A percentile compares a stretch with the other conserved stretches of the same genome.
Conservation (phyloP, 2,329 filamentous ascomycete genomes). For the Orbilia javanica region DNA sequence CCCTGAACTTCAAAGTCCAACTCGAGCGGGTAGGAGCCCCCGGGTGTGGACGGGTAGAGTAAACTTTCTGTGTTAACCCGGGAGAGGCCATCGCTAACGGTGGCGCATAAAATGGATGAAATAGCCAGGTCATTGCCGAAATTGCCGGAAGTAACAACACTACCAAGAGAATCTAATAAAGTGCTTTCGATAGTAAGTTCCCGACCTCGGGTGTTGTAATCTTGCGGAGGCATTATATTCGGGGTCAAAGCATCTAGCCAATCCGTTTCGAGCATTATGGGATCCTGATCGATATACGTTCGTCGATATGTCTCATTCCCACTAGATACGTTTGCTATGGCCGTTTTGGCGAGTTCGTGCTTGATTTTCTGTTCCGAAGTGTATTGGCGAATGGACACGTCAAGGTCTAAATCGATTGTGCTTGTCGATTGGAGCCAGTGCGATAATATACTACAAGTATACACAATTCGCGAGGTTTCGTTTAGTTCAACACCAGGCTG, state of each 20-base stretch:
- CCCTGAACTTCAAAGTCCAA: constrained; percentile 12
- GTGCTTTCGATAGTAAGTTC: constrained; percentile 1
- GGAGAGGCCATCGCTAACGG: constrained; percentile 6
- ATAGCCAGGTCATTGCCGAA: constrained; percentile 11
- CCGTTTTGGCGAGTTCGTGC: neutral
- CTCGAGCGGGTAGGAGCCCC: neutral
- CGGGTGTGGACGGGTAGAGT: neutral
- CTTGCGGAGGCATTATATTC: neutral
- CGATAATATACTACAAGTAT: neutral
- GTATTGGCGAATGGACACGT: constrained; percentile 3
- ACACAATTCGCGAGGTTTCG: neutral
- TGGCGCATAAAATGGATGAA: constrained; percentile 1
- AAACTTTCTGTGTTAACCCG: neutral
- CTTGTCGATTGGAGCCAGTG: constrained; percentile 9
- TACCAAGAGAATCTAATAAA: neutral
- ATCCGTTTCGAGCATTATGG: constrained; percentile 2
- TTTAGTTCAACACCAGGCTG: neutral
- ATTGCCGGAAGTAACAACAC: neutral
- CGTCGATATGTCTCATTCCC: neutral
- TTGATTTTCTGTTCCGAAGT: constrained; percentile 2
- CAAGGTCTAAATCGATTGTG: neutral
- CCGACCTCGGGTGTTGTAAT: neutral
- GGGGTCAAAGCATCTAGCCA: constrained; percentile 12
- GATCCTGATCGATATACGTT: constrained; percentile 1
- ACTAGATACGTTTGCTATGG: neutral